Conservation (phyloP, 2,329 filamentous ascomycete genomes). For the Leptographium galeiforme region DNA sequence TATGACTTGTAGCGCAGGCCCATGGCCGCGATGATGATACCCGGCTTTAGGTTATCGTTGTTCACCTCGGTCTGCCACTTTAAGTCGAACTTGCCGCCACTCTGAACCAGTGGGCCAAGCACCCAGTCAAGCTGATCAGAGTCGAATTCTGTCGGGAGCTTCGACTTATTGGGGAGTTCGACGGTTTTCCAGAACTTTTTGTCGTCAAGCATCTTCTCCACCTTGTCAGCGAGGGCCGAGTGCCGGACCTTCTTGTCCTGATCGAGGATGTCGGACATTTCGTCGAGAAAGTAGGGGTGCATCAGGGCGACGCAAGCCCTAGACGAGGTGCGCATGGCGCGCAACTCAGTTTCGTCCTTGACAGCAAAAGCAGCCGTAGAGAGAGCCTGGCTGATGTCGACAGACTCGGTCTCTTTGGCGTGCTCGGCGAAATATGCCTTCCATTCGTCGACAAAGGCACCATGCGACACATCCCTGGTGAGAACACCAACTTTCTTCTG, state of each 20-base stretch:
- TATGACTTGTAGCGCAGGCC: constrained; percentile 94
- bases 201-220: constrained; percentile 85
- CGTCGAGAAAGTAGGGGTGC: constrained; percentile 93
- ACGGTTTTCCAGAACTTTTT: constrained; percentile 81
- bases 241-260: constrained; percentile 96
- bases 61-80: constrained; percentile 68
- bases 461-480: constrained; percentile 69
- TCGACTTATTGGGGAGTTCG: constrained; percentile 54
- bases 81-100: constrained; percentile 88
- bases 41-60: constrained; percentile 71
- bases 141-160: constrained; percentile 79
- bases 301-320: constrained; percentile 89
- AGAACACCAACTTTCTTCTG: constrained; percentile 84
- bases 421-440: constrained; percentile 67
- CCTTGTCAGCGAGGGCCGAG: constrained; percentile 69
- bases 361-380: constrained; percentile 76
- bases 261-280: constrained; percentile 93
- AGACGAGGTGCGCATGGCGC: constrained; percentile 86
- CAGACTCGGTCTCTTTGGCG: constrained; percentile 75
- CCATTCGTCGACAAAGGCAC: constrained; percentile 94
- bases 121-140: constrained; percentile 86
- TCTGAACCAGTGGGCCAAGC: constrained; percentile 81
- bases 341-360: constrained; percentile 90
- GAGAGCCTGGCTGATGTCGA: constrained; percentile 71
- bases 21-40: constrained; percentile 85